Conservation (phyloP, 768 basidiomycete genomes). For the Rhizopogon vinicolor region DNA sequence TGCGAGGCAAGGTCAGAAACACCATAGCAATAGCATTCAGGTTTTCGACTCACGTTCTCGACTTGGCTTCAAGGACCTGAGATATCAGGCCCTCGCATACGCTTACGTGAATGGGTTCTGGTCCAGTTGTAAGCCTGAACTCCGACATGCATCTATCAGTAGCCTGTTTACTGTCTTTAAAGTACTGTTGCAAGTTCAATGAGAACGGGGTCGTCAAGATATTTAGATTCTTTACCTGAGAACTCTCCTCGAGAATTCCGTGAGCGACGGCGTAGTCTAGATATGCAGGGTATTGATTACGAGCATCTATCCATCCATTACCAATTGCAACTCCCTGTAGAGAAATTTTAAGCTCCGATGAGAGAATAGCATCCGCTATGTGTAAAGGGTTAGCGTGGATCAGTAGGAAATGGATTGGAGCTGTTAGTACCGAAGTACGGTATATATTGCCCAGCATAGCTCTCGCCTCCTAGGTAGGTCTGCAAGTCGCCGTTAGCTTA, state of each 20-base stretch:
- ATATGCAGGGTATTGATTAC: constrained; percentile 85
- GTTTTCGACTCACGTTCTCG: constrained; percentile 15
- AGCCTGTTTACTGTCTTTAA: constrained; percentile 49
- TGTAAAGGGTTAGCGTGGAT: not conserved
- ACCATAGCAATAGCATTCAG: not conserved
- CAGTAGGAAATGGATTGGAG: not conserved
- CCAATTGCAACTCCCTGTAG: constrained; percentile 87
- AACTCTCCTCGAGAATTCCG: constrained; percentile 68
- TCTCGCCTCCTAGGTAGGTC: constrained; percentile 97
- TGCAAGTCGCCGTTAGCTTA: constrained; percentile 28
- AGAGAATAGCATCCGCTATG: constrained; percentile 73
- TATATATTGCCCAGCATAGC: constrained; percentile 96
- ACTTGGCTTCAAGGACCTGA: constrained; percentile 29
- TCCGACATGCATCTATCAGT: constrained; percentile 57
- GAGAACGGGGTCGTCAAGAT: not conserved
- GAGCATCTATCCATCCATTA: constrained; percentile 96
- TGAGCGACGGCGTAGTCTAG: constrained; percentile 81
- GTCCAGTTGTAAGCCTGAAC: constrained; percentile 30
- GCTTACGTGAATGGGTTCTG: constrained; percentile 52
- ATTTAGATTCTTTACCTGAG: constrained; percentile 44
- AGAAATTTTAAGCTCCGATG: constrained; percentile 52
- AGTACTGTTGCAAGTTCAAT: constrained; percentile 38
- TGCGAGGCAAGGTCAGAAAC: not conserved
- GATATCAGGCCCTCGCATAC: constrained; percentile 59
- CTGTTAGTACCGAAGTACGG: constrained; percentile 77